Percentiles rank a stretch among this genome's conserved stretches.
Conservation (phyloP, 2,329 filamentous ascomycete species). For the Lanzia echinophila region DNA sequence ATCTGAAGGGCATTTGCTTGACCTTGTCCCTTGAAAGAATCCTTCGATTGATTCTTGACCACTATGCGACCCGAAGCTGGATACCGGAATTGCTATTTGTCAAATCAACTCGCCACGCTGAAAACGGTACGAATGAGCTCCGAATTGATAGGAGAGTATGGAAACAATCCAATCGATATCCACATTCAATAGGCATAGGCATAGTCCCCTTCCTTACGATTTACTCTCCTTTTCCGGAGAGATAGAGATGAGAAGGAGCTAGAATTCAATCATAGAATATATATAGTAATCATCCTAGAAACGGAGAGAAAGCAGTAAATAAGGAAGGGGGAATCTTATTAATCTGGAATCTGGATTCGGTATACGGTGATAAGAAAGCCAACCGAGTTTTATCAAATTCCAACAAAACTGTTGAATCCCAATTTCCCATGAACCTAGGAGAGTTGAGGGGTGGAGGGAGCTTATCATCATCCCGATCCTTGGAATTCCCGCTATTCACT, state of each 20-base stretch:
- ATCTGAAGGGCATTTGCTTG: not conserved
- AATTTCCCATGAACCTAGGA: no score
- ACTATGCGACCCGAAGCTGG: not conserved
- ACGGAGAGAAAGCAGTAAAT: no score
- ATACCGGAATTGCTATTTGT: not conserved
- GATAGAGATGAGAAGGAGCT: not conserved
- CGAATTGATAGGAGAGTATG: not conserved
- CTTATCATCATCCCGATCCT: no score
- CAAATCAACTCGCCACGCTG: not conserved
- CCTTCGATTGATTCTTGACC: not conserved
- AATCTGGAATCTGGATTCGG: no score
- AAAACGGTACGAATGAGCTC: not conserved
- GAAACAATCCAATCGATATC: not conserved
- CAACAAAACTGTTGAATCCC: no score
- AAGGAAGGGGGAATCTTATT: no score
- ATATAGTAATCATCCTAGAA: no score
- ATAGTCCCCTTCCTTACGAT: not conserved
- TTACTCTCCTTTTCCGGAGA: not conserved
- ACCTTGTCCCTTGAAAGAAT: not conserved
- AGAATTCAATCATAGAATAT: no score
- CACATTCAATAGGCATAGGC: not conserved
- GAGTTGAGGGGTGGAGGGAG: no score
- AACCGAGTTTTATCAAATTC: no score
- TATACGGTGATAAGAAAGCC: no score
- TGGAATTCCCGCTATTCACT: no score